These are phyloP conservation scores for Prunus mongolica DNA, from an alignment of 306 rosid species.

Conservation along the genomic window DNA sequence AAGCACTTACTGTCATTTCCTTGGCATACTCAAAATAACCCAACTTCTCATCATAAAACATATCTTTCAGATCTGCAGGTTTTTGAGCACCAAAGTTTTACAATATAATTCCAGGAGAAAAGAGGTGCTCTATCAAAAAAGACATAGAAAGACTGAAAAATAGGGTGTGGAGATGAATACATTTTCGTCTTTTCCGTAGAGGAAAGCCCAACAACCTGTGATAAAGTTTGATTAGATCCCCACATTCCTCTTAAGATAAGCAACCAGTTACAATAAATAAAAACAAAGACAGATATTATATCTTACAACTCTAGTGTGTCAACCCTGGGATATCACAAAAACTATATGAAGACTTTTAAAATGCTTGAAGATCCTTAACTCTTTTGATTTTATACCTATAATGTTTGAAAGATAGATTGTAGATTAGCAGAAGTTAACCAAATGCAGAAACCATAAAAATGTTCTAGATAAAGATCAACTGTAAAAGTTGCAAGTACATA, in stretches of 20 bases:
- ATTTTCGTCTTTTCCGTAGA: conserved; percentile 65
- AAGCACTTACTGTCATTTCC: conserved; percentile 64
- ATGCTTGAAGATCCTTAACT: conserved; percentile 1
- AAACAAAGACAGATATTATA: not conserved
- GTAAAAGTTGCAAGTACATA: no score
- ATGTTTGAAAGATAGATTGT: not conserved
- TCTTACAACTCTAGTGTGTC: not conserved
- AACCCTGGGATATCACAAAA: not conserved
- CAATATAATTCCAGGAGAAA: conserved; percentile 1
- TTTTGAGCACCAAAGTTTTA: conserved; percentile 4
- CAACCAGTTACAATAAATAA: conserved; percentile 3
- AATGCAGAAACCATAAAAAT: not conserved
- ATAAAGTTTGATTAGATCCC: conserved; percentile 30
- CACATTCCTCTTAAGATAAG: conserved; percentile 15
- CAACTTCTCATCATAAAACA: conserved; percentile 58
- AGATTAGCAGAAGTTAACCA: not conserved
- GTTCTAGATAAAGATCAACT: no score
- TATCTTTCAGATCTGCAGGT: conserved; percentile 60
- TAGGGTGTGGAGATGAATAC: conserved; percentile 47
- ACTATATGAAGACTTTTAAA: not conserved
- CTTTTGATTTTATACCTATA: conserved; percentile 8
- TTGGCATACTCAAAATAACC: conserved; percentile 84
- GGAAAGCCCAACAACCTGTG: conserved; percentile 75
- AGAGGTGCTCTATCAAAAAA: not conserved
- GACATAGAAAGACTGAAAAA: not conserved